Conservation (phyloP, 257 asterid genomes). For the Plantago elongata region DNA sequence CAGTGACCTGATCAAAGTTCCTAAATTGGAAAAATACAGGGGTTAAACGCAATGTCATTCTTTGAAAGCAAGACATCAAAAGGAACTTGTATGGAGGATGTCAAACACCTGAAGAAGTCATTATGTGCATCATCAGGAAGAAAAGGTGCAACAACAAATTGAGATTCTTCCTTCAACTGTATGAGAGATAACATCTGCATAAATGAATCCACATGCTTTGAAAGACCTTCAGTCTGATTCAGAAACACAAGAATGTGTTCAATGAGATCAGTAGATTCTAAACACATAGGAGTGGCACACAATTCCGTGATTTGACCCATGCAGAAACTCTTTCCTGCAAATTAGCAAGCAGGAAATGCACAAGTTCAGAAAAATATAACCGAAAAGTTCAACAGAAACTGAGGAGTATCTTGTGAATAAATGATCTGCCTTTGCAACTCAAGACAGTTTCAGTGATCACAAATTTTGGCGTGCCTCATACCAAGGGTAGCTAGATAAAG, state of each 20-base stretch:
- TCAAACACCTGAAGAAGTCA: conserved; percentile 62
- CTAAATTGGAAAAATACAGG: conserved; percentile 33
- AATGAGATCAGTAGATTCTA: conserved; percentile 60
- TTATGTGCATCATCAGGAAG: conserved; percentile 59
- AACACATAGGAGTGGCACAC: conserved; percentile 42
- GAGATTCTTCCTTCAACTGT: conserved; percentile 58
- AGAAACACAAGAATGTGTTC: conserved; percentile 71
- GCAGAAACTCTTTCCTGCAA: conserved; percentile 87
- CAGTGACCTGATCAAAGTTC: conserved; percentile 50
- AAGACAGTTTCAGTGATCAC: conserved; percentile 11
- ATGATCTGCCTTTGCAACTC: conserved; percentile 1
- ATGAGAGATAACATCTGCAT: conserved; percentile 78
- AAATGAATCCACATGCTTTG: conserved; percentile 75
- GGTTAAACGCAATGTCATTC: not conserved
- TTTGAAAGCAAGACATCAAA: not conserved
- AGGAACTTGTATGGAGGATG: conserved; percentile 1
- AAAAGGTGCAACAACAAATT: conserved; percentile 66
- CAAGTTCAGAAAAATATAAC: conserved; percentile 15
- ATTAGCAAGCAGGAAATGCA: conserved; percentile 11
- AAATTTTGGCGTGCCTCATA: not conserved
- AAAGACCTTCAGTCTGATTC: conserved; percentile 77
- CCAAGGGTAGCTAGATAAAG: conserved; percentile 11
- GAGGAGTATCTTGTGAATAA: not conserved
- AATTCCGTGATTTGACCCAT: conserved; percentile 71
- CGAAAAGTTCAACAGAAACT: not conserved